Evolutionary conservation across 805 yeast species (phyloP).

Genomic region (Yamadazyma philogaea): DNA sequence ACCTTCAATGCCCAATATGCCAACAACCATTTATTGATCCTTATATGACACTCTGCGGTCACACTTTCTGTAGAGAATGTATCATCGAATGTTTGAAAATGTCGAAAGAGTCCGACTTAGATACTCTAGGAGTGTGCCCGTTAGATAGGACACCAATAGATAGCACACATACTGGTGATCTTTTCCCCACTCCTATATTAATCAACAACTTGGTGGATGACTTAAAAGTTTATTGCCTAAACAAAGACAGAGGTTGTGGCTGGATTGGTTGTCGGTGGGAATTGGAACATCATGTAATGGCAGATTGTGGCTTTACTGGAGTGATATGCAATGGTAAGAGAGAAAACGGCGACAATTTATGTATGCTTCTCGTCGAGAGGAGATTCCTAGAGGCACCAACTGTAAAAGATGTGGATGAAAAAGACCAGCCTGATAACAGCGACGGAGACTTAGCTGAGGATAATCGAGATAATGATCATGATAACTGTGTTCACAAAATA

Average conservation of each 20-base stretch:
- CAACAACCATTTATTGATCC: slow-evolving; percentile 62
- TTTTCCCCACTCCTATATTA: slow-evolving; percentile 52
- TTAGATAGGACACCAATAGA: slow-evolving; percentile 54
- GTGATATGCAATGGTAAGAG: slow-evolving; percentile 29
- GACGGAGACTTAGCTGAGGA: slow-evolving; percentile 10
- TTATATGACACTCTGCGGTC: slow-evolving; percentile 62
- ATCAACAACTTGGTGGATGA: slow-evolving; percentile 61
- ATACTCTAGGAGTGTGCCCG: slow-evolving; percentile 44
- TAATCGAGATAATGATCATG: slow-evolving; percentile 12
- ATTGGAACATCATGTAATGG: slow-evolving; percentile 45
- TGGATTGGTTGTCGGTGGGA: slow-evolving; percentile 61
- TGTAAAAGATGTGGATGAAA: slow-evolving; percentile 1
- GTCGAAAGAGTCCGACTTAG: slow-evolving; percentile 23
- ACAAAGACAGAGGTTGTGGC: slow-evolving; percentile 50
- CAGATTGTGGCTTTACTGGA: slow-evolving; percentile 36
- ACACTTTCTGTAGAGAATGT: slow-evolving; percentile 61
- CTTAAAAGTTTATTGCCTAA: slow-evolving; percentile 53
- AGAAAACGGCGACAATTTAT: slow-evolving; percentile 5
- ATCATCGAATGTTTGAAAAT: slow-evolving; percentile 43
- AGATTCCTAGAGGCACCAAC: slow-evolving; percentile 5
- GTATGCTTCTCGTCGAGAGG: slow-evolving; percentile 17
- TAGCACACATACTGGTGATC: slow-evolving; percentile 26
- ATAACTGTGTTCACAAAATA: slow-evolving; percentile 37
- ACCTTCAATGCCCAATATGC: slow-evolving; percentile 59
- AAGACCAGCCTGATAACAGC: slow-evolving; percentile 2